These are phyloP conservation scores for Chlamydomonas schloesseri DNA, from an alignment of 139 green algal genomes.

Conservation along the genomic window DNA sequence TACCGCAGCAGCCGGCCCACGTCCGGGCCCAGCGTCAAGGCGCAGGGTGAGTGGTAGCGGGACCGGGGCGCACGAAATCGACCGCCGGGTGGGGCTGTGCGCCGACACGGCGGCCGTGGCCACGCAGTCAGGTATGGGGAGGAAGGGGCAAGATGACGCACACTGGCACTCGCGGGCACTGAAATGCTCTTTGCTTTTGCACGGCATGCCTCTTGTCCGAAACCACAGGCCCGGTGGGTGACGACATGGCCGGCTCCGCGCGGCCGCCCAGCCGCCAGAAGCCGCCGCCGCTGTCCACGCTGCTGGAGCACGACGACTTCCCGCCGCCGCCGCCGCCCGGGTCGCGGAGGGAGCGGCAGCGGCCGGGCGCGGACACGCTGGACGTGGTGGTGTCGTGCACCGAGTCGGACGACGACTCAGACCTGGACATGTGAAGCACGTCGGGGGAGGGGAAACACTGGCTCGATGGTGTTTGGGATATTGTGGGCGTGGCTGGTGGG, in stretches of 20 bases:
- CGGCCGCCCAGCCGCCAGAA: conserved; percentile 54
- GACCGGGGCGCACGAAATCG: not conserved
- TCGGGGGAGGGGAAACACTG: no score
- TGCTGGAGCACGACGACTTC: conserved; percentile 53
- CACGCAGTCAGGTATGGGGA: no score
- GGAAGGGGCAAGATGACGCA: no score
- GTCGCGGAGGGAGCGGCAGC: not conserved
- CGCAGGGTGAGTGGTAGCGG: conserved; percentile 9
- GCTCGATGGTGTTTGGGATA: no score
- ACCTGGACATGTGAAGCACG: not conserved
- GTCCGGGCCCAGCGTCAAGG: conserved; percentile 36
- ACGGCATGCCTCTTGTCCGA: no score
- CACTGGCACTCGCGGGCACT: no score
- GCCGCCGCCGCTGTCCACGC: conserved; percentile 45
- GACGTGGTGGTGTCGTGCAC: conserved; percentile 20
- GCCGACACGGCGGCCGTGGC: no score
- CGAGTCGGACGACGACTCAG: not conserved
- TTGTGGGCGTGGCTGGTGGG: no score
- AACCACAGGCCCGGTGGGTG: conserved; percentile 12
- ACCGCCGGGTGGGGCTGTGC: no score
- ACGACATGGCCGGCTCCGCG: not conserved
- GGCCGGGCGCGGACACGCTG: not conserved
- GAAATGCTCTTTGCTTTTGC: no score
- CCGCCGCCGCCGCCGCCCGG: conserved; percentile 11
- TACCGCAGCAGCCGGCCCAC: conserved; percentile 12